Percentiles rank a stretch among this genome's conserved stretches.
Evolutionary conservation across 345 rosid genomes (phyloP).

Genomic region (Lepidium aucheri): DNA sequence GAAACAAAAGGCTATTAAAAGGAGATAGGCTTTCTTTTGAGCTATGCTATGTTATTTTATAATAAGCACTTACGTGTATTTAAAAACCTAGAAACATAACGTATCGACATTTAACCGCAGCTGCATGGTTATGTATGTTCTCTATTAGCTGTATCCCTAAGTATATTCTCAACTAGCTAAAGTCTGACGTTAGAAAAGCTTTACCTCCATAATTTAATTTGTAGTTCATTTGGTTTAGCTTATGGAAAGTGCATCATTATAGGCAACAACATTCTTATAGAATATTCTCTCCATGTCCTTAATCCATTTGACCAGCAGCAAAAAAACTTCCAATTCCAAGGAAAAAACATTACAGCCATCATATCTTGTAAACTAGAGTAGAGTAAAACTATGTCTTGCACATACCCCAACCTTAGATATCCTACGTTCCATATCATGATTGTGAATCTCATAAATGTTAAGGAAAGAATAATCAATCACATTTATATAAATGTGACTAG

Average conservation of each 20-base stretch:
- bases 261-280: constrained; percentile 84
- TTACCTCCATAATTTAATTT: constrained; percentile 77
- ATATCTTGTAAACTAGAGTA: background rate
- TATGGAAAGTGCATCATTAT: constrained; percentile 79
- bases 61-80: too few relatives aligned
- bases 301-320: constrained; percentile 81
- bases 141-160: too few relatives aligned
- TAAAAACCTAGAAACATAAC: too few relatives aligned
- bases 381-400: background rate
- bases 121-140: too few relatives aligned
- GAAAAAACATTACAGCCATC: background rate
- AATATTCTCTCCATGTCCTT: constrained; percentile 93
- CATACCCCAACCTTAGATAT: constrained; percentile 94
- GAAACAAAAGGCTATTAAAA: too few relatives aligned
- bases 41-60: too few relatives aligned
- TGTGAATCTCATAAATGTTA: constrained; percentile 81
- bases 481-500: too few relatives aligned
- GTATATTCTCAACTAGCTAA: too few relatives aligned
- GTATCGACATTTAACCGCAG: too few relatives aligned
- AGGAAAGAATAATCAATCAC: too few relatives aligned
- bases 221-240: constrained; percentile 64
- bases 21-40: too few relatives aligned
- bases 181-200: background rate
- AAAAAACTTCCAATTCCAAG: constrained; percentile 62
- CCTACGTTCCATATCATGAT: constrained; percentile 87